Conservation (phyloP, 257 asterid species). For the Fraxinus quadrangulata region DNA sequence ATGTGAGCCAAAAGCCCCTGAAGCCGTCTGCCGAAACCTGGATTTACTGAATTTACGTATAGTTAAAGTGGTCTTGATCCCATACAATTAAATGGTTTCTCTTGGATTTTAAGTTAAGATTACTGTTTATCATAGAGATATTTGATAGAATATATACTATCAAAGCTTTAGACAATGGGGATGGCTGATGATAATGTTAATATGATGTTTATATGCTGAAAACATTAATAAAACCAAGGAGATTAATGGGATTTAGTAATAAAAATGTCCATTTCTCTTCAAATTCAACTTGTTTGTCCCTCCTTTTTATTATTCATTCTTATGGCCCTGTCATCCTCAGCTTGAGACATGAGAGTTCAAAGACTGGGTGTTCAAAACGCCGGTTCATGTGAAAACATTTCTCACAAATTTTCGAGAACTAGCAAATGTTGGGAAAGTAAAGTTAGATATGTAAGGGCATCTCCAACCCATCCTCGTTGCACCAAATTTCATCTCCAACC, state of each 20-base stretch:
- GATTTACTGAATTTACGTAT: not conserved
- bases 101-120: slow-evolving; percentile 41
- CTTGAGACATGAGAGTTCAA: too few relatives aligned
- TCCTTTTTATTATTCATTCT: not conserved
- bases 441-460: too few relatives aligned
- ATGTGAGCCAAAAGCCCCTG: slow-evolving; percentile 48
- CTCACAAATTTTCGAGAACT: too few relatives aligned
- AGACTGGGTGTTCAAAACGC: not conserved
- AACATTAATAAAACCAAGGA: slow-evolving; percentile 42
- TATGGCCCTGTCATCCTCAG: not conserved
- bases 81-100: slow-evolving; percentile 47
- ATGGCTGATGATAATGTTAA: slow-evolving; percentile 39
- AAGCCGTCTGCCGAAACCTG: not conserved
- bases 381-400: too few relatives aligned
- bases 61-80: slow-evolving; percentile 33
- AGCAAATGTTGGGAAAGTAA: too few relatives aligned
- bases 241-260: slow-evolving; percentile 33
- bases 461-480: too few relatives aligned
- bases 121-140: slow-evolving; percentile 44
- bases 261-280: slow-evolving; percentile 23
- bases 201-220: slow-evolving; percentile 50
- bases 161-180: slow-evolving; percentile 38
- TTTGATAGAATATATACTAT: slow-evolving; percentile 46
- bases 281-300: not conserved
- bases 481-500: too few relatives aligned